phyloP scores from a whole-genome alignment of 1,139 yeast species.

The Sugiyamaella castrensis region DNA sequence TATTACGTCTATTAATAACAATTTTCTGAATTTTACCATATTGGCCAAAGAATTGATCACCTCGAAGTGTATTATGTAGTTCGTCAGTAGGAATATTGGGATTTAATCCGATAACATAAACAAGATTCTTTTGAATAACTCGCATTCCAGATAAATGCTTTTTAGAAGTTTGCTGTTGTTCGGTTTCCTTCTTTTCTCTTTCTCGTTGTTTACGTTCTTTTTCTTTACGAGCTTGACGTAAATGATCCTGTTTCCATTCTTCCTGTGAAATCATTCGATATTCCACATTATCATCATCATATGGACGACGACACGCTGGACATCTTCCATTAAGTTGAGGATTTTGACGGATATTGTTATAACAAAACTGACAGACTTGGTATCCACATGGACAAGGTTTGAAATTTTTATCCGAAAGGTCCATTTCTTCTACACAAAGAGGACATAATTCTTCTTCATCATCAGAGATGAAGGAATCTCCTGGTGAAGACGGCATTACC shows the following conservation, averaged over 20 bases:
- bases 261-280: conserved; percentile 80
- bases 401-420: conserved; percentile 90
- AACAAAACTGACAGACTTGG: conserved; percentile 97
- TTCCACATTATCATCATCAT: conserved; percentile 90
- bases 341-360: conserved; percentile 91
- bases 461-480: conserved; percentile 61
- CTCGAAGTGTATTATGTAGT: conserved; percentile 74
- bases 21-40: conserved; percentile 94
- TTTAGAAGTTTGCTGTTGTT: conserved; percentile 48
- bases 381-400: conserved; percentile 99
- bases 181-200: conserved; percentile 88
- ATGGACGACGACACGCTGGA: conserved; percentile 94
- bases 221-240: conserved; percentile 73
- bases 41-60: conserved; percentile 96
- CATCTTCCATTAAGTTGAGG: conserved; percentile 95
- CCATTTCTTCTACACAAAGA: conserved; percentile 96
- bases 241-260: conserved; percentile 69
- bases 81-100: conserved; percentile 92
- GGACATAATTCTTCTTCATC: conserved; percentile 86
- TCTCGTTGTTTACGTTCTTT: conserved; percentile 85
- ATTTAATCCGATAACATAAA: conserved; percentile 91
- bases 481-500: conserved; percentile 13
- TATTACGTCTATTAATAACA: conserved; percentile 77
- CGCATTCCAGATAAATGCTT: conserved; percentile 96
- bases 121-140: conserved; percentile 95